Conservation (phyloP, 176 grass and related monocot species). For the Lolium rigidum region DNA sequence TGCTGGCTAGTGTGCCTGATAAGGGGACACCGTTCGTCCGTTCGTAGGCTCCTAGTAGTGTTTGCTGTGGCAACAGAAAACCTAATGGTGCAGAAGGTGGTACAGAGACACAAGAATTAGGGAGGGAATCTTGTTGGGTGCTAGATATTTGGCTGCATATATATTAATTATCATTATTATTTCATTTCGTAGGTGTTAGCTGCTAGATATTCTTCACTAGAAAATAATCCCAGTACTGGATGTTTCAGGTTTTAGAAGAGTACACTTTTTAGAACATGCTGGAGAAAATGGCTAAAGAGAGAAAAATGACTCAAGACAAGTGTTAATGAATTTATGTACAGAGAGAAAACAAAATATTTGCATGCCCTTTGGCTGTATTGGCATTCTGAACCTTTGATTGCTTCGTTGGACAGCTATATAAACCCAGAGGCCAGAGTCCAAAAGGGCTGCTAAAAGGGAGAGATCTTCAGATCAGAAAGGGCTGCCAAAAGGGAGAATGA, state of each 20-base stretch:
- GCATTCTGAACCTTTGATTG: conserved; percentile 10
- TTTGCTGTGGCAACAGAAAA: conserved; percentile 30
- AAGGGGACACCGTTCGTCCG: conserved; percentile 16
- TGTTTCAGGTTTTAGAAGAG: too few relatives aligned
- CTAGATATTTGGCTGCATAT: neutral
- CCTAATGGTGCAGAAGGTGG: neutral
- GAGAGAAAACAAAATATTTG: neutral
- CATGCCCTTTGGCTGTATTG: neutral
- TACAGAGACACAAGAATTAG: neutral
- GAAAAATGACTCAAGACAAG: too few relatives aligned
- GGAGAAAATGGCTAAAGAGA: too few relatives aligned
- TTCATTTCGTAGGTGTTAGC: neutral
- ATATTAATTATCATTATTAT: neutral
- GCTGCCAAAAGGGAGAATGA: conserved; percentile 29
- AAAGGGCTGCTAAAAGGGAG: neutral
- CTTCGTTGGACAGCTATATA: neutral
- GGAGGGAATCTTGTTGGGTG: neutral
- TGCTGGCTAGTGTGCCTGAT: conserved; percentile 13
- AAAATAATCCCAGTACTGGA: neutral
- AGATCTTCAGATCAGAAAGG: neutral
- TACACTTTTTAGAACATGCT: too few relatives aligned
- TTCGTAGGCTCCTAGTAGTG: conserved; percentile 21
- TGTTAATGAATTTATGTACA: neutral
- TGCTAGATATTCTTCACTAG: neutral
- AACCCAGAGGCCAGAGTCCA: neutral